Conservation (phyloP, 192 early-diverging fungal species). For the Gigaspora rosea region DNA sequence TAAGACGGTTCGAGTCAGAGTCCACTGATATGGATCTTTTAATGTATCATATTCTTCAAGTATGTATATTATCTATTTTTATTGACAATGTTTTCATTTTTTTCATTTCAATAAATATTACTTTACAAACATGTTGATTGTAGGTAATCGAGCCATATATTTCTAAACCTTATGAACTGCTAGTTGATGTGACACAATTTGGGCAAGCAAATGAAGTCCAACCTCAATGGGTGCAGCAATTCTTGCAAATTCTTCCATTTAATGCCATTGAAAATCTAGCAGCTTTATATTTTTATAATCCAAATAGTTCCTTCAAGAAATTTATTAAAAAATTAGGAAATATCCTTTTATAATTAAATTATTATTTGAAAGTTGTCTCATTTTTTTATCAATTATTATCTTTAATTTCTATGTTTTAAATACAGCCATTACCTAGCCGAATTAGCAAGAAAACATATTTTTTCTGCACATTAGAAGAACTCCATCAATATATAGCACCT, state of each 20-base stretch:
- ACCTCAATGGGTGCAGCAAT: constrained; percentile 70
- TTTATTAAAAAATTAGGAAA: constrained; percentile 60
- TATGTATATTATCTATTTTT: constrained; percentile 34
- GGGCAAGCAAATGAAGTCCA: constrained; percentile 79
- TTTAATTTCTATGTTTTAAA: no score
- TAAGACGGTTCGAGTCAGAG: constrained; percentile 72
- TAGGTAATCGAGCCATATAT: constrained; percentile 67
- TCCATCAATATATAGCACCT: constrained; percentile 73
- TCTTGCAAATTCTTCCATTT: constrained; percentile 72
- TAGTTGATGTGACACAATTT: constrained; percentile 84
- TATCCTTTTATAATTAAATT: constrained; percentile 5
- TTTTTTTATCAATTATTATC: background rate
- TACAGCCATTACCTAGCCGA: constrained; percentile 49
- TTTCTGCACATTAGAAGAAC: constrained; percentile 64
- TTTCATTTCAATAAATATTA: background rate
- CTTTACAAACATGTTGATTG: background rate
- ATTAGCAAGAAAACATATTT: constrained; percentile 71
- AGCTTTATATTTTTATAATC: constrained; percentile 78
- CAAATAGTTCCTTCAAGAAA: constrained; percentile 76
- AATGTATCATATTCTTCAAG: constrained; percentile 73
- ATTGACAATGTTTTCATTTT: background rate
- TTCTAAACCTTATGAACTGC: constrained; percentile 73
- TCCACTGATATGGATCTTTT: constrained; percentile 83
- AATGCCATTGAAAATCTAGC: constrained; percentile 64
- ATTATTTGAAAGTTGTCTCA: no score